phyloP scores from a whole-genome alignment of 108 stramenopile genomes.

The Nitzschia putrida region DNA sequence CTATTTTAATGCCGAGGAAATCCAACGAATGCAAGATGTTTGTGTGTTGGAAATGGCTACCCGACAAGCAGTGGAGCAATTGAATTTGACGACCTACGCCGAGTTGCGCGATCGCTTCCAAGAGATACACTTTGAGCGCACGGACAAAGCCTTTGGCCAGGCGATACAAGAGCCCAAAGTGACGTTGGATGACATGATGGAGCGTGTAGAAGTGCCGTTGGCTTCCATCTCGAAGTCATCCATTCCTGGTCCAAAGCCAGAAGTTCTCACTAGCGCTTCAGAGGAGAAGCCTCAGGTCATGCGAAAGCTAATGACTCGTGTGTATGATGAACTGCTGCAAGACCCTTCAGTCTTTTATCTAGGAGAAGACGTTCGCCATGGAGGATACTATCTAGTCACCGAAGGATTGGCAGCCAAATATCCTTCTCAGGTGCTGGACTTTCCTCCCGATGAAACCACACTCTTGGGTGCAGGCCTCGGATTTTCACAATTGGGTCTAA shows the following conservation, averaged over 20 bases:
- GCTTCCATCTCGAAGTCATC: slow-evolving; percentile 18
- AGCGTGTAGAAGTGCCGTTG: slow-evolving; percentile 50
- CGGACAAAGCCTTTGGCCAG: slow-evolving; percentile 48
- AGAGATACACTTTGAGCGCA: slow-evolving; percentile 46
- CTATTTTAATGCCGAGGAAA: slow-evolving; percentile 45
- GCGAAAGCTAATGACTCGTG: slow-evolving; percentile 84
- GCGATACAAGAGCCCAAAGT: slow-evolving; percentile 80
- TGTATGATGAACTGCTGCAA: slow-evolving; percentile 45
- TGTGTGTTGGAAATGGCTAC: slow-evolving; percentile 55
- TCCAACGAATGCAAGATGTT: slow-evolving; percentile 42
- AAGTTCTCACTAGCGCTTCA: background rate
- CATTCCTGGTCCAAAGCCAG: slow-evolving; percentile 5
- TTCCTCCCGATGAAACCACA: slow-evolving; percentile 90
- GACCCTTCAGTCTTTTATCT: slow-evolving; percentile 73
- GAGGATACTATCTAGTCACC: slow-evolving; percentile 87
- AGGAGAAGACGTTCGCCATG: slow-evolving; percentile 87
- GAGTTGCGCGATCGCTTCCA: slow-evolving; percentile 54
- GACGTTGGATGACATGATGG: slow-evolving; percentile 61
- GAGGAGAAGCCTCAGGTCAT: slow-evolving; percentile 65
- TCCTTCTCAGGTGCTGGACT: slow-evolving; percentile 70
- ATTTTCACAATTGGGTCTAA: slow-evolving; percentile 73
- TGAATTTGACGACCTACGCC: slow-evolving; percentile 46
- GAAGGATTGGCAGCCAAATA: slow-evolving; percentile 66
- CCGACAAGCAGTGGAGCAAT: slow-evolving; percentile 56
- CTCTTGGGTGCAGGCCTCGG: slow-evolving; percentile 80